Evolutionary conservation across 148 eudicot species (phyloP).

Genomic region (Arbutus unedo): DNA sequence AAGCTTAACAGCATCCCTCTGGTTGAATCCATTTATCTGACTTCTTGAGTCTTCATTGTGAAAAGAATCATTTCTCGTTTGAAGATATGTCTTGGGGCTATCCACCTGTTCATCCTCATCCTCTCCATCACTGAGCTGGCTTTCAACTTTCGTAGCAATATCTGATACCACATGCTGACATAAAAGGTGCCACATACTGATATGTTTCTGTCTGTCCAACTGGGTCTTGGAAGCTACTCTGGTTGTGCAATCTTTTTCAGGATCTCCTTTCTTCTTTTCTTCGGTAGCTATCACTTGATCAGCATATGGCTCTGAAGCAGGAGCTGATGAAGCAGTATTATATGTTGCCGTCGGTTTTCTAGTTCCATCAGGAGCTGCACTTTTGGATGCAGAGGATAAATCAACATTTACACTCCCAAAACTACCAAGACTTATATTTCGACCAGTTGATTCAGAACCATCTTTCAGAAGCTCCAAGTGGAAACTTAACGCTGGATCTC

Average conservation of each 20-base stretch:
- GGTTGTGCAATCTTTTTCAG: background rate
- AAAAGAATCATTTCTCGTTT: background rate
- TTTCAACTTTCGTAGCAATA: conserved; percentile 46
- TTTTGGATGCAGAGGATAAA: background rate
- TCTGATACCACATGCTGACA: conserved; percentile 67
- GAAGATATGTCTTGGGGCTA: conserved; percentile 5
- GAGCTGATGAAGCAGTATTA: background rate
- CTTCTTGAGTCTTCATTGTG: conserved; percentile 20
- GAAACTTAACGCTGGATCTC: background rate
- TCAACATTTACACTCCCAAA: background rate
- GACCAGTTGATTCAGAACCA: background rate
- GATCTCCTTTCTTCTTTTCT: conserved; percentile 7
- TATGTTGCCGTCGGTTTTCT: background rate
- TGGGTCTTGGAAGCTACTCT: conserved; percentile 7
- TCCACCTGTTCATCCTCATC: conserved; percentile 26
- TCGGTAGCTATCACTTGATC: conserved; percentile 12
- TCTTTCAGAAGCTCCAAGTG: background rate
- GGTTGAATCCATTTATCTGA: conserved; percentile 34
- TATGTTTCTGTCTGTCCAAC: conserved; percentile 46
- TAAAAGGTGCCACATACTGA: conserved; percentile 84
- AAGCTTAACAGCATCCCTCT: conserved; percentile 64
- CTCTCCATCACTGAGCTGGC: conserved; percentile 29
- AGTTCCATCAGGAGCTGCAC: background rate
- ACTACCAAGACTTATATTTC: background rate
- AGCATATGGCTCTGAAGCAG: background rate